Evolutionary conservation across 2,329 filamentous ascomycete genomes (phyloP), one percentile per base, ranked within the genome.

Genomic region (Diaporthe ilicicola): DNA sequence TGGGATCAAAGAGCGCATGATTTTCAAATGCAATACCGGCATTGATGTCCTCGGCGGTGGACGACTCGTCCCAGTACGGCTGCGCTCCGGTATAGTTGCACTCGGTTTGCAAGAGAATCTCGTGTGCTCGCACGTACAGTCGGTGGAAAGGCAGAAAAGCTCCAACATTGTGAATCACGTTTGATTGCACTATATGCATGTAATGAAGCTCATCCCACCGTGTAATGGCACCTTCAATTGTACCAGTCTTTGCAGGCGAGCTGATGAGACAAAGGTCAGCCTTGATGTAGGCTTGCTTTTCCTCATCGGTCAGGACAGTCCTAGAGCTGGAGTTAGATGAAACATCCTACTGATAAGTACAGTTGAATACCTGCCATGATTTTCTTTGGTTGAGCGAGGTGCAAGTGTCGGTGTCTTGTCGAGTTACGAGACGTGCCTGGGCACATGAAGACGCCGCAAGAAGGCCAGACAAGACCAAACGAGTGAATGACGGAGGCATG

Each of bases 81-180:
- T 78, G 73, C 22, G 70, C 72, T 22, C 75, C 73, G 0, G 32
- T 73, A 69, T 74, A 77, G 24, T 68, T 71, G 70, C 80, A 82
- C 68, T 81, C 79, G 7, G 75, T 64, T 27, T 76, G 74, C 15
- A 81, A 70, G 4, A 80, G 74, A 37, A 74, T 73, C 55, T 79
- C 80, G 65, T 81, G 79, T 13, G 76, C 74, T n/a, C 74, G 76
- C 48, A 80, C 50, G 51, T 78, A 80, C 67, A 77, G 78, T 17
- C 80, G 76, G 48, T 82, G 80, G 75, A 79, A 82, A 0, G 79
- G 77, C 34, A 81, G 72, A 66, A 82, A 81, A 66, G 77, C 76
- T 24, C 77, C 78, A 9, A 76, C 76, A 17, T 67, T 66, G 66
- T 81, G 80, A 22, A 79, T 76, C 68, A 77, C 77, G 32, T 73